Conservation (phyloP, 2,329 filamentous ascomycete genomes). For the Monilinia polystroma region DNA sequence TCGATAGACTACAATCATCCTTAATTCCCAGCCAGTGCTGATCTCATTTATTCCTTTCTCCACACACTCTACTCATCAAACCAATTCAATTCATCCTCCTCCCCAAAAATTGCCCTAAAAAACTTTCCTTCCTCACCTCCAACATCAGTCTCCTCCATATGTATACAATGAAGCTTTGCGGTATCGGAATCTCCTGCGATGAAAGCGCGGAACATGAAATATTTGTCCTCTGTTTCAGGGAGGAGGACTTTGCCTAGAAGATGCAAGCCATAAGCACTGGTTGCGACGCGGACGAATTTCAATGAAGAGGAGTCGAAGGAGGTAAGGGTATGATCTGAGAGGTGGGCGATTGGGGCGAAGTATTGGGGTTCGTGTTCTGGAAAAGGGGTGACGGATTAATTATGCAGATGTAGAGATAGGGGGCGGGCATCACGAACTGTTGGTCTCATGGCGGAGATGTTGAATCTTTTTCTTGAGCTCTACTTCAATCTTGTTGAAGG, state of each 20-base stretch:
- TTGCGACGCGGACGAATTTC: conserved; percentile 47
- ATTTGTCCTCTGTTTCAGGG: conserved; percentile 44
- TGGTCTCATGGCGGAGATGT: conserved; percentile 48
- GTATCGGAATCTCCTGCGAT: conserved; percentile 44
- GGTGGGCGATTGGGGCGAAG: conserved; percentile 48
- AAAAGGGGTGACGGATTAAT: background rate
- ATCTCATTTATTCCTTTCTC: background rate
- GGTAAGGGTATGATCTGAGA: conserved; percentile 37
- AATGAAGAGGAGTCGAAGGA: conserved; percentile 44
- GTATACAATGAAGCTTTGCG: conserved; percentile 49
- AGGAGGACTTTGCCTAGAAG: conserved; percentile 52
- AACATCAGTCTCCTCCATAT: conserved; percentile 46
- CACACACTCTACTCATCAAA: conserved; percentile 46
- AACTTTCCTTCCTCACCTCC: conserved; percentile 44
- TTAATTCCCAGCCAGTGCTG: no score
- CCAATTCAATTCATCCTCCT: conserved; percentile 52
- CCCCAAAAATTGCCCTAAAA: conserved; percentile 49
- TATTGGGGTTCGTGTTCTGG: conserved; percentile 55
- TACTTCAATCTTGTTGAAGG: conserved; percentile 49
- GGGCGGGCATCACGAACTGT: conserved; percentile 41
- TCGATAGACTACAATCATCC: background rate
- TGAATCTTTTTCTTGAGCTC: conserved; percentile 54
- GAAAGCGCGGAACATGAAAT: conserved; percentile 51
- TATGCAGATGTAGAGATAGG: background rate
- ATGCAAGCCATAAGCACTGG: conserved; percentile 50